Base-by-base conservation (phyloP, 1,284 basidiomycete genomes). In the Rhodotorula sp. region DNA sequence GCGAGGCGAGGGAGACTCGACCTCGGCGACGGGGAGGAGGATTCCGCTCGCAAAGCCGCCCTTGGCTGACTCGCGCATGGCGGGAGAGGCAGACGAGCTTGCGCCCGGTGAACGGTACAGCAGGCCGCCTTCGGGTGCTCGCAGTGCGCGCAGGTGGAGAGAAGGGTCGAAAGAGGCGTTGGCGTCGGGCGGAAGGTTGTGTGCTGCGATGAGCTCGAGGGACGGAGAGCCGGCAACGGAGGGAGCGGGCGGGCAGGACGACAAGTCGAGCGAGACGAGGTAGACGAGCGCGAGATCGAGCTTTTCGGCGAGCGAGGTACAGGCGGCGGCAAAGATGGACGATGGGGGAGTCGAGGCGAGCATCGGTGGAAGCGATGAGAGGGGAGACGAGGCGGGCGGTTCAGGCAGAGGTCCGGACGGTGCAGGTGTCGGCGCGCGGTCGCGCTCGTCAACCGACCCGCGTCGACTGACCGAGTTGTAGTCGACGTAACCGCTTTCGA, bases 261-360 rank as follows among this genome's bases (percentile, higher is more conserved):
- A 44, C 29, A 73, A 30, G 47, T 71, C 70, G 52, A 76, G 67
- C 27, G 64, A 53, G 64, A 75, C 68, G 29, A 79, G 65, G 64
- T 78, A 78, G 54, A 77, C 76, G 24, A 79, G 70, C 9, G 71
- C 64, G 22, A 79, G 72, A 29, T 69, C 66, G 32, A 79, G 70
- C 4, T 59, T 57, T 4, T 70, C 57, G 1, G 62, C 70, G 54
- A 78, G 69, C 10, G 72, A 57, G 8, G 68, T 51, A n/a, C 73
- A 76, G 9, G 77, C 75, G 20, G 70, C 58, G 57, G 71, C 65
- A 55, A 72, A 77, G 17, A 74, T 73, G 68, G 44, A 55, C 22
- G 19, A 32, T 27, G 57, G 52, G 55, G 47, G 46, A 11, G 27
- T 57, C 22, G 34, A 56, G n/a, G 52, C 62, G 54, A 44, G 53